Conservation (phyloP, 768 basidiomycete genomes). For the Peribolospora baueri region DNA sequence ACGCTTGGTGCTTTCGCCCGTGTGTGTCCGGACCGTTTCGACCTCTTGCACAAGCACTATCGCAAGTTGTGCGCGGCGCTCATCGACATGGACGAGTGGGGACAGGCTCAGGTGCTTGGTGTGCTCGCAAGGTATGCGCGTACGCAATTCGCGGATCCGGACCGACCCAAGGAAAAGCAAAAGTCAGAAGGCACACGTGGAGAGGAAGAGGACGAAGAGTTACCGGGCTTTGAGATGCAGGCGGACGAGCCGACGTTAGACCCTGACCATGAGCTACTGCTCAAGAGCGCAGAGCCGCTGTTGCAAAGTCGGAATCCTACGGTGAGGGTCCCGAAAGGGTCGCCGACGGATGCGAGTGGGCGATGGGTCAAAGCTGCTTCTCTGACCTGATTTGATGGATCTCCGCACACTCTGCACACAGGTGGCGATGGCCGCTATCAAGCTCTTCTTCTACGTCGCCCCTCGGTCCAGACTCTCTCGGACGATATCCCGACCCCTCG, state of each 20-base stretch:
- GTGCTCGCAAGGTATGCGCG: slow-evolving; percentile 61
- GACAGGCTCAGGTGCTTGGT: slow-evolving; percentile 54
- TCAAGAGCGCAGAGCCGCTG: slow-evolving; percentile 46
- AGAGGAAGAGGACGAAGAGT: too few relatives aligned
- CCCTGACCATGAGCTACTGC: slow-evolving; percentile 46
- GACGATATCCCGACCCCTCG: slow-evolving; percentile 43
- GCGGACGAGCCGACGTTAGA: slow-evolving; percentile 37
- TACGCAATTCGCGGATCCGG: slow-evolving; percentile 17
- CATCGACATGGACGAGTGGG: slow-evolving; percentile 90
- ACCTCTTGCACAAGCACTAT: slow-evolving; percentile 71
- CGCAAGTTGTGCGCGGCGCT: slow-evolving; percentile 59
- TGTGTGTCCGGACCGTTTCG: slow-evolving; percentile 62
- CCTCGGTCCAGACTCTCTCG: slow-evolving; percentile 28
- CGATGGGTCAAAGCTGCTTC: background rate
- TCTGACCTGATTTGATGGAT: background rate
- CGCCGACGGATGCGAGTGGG: too few relatives aligned
- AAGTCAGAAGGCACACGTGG: too few relatives aligned
- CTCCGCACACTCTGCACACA: slow-evolving; percentile 14
- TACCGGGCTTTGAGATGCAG: slow-evolving; percentile 9
- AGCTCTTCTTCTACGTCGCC: slow-evolving; percentile 48
- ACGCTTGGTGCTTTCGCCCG: slow-evolving; percentile 63
- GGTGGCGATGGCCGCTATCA: slow-evolving; percentile 57
- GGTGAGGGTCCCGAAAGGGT: slow-evolving; percentile 24
- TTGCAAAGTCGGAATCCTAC: slow-evolving; percentile 72
- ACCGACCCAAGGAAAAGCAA: background rate